Conservation (phyloP, 768 basidiomycete genomes). For the Mycena venus region DNA sequence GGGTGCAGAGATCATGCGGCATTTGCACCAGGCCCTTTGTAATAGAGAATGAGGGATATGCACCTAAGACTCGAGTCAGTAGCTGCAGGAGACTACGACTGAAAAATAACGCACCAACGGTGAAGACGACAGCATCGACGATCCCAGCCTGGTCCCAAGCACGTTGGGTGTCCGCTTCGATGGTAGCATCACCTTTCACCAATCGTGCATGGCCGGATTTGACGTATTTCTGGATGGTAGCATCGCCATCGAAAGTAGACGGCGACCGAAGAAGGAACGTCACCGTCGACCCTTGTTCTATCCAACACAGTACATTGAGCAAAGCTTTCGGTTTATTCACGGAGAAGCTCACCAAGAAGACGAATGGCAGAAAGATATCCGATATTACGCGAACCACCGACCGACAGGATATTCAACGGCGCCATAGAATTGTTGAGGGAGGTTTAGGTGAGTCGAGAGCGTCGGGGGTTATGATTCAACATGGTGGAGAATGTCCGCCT, state of each 20-base stretch:
- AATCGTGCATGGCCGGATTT: slow-evolving; percentile 65
- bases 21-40: slow-evolving; percentile 62
- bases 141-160: slow-evolving; percentile 63
- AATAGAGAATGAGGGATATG: slow-evolving; percentile 57
- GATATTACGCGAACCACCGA: slow-evolving; percentile 71
- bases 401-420: slow-evolving; percentile 54
- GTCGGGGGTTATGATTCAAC: too few relatives aligned
- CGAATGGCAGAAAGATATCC: slow-evolving; percentile 63
- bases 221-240: slow-evolving; percentile 64
- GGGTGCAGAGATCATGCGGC: slow-evolving; percentile 71
- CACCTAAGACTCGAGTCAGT: slow-evolving; percentile 50
- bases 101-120: slow-evolving; percentile 62
- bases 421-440: too few relatives aligned
- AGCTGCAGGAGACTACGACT: too few relatives aligned
- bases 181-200: slow-evolving; percentile 72
- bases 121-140: slow-evolving; percentile 71
- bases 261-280: slow-evolving; percentile 73
- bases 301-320: not conserved
- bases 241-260: slow-evolving; percentile 66
- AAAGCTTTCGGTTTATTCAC: not conserved
- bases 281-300: slow-evolving; percentile 71
- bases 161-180: slow-evolving; percentile 61
- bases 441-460: too few relatives aligned
- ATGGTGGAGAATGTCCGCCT: too few relatives aligned
- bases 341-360: slow-evolving; percentile 55